Base-by-base conservation (phyloP, 345 rosid species). In the Lepidium aucheri region DNA sequence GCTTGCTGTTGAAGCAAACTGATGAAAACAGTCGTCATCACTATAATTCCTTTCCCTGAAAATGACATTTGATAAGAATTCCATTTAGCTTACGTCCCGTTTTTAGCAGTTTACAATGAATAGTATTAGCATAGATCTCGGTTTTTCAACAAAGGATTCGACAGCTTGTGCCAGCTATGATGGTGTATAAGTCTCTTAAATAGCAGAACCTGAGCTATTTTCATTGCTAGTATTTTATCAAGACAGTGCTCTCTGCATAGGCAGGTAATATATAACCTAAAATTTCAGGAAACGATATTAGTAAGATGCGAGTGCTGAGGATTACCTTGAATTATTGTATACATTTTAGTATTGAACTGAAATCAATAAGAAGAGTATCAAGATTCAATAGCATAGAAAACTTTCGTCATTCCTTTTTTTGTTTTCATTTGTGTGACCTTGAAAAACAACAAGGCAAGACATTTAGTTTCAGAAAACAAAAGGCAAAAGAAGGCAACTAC, bases 391-490 rank as follows among this genome's bases (percentile, higher is more conserved):
- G 75, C 76, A 70, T 91, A 88, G 60, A 53, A 86, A 51, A 91
- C 88, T 79, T 88, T 91, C 12, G 87, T 83, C 65, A 60, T 16
- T 52, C 94, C 94, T 81, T 84, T 91, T 83, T 86, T 88, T 28
- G 76, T 67, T 54, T 90, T 86, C 24, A 89, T 77, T 58, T 85
- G 90, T 65, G 85, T 72, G 69, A 86, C 75, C 96, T 85, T 80
- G 63, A 65, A 15, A 61, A 64, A 60, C 22, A 20, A 42, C 51
- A 58, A 57, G 34, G 26, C 18, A 49, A 41, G 53, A 51, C 47
- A 65, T 57, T 45, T 43, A 11, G 2, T 5, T 30, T 39, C 13
- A 13, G 20, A 51, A 40, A 53, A 34, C 41, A 70, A 11, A 53
- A 6, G 15, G 24, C 66, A 60, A 39, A 3, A n/a, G 38, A 41